Percentiles rank a stretch among this genome's conserved stretches.
Conservation (phyloP, 371 early-diverging fungal genomes). For the Fennellomyces sp. region DNA sequence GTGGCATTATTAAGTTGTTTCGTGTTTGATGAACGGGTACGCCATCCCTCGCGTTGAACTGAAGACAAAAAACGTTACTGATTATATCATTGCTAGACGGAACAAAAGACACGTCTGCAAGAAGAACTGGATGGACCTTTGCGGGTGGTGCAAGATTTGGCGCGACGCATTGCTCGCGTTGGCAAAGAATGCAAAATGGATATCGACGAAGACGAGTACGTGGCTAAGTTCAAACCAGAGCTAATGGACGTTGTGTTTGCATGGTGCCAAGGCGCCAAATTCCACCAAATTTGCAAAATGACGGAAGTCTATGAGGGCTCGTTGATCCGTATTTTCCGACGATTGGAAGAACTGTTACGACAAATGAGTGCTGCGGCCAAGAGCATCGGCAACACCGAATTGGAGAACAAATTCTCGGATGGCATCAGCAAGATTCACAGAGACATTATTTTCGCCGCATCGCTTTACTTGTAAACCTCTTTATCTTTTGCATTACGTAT, state of each 20-base stretch:
- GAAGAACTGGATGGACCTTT: slow-evolving; percentile 86
- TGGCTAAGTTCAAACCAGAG: slow-evolving; percentile 83
- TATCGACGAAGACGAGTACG: slow-evolving; percentile 83
- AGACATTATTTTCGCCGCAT: slow-evolving; percentile 99
- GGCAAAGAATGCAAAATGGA: slow-evolving; percentile 88
- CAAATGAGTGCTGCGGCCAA: slow-evolving; percentile 96
- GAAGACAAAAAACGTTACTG: background rate
- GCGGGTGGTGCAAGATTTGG: slow-evolving; percentile 85
- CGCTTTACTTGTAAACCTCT: slow-evolving; percentile 85
- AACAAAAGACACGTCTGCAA: slow-evolving; percentile 36
- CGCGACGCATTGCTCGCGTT: slow-evolving; percentile 85
- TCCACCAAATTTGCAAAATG: slow-evolving; percentile 95
- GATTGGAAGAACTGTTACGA: slow-evolving; percentile 96
- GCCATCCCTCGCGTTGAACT: too few species aligned
- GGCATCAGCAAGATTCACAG: slow-evolving; percentile 96
- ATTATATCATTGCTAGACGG: slow-evolving; percentile 12
- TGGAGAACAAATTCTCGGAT: slow-evolving; percentile 97
- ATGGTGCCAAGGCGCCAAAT: slow-evolving; percentile 97
- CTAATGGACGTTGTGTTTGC: slow-evolving; percentile 98
- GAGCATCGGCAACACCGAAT: slow-evolving; percentile 96
- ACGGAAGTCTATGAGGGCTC: slow-evolving; percentile 98
- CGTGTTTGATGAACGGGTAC: slow-evolving; percentile 88
- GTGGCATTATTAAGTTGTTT: slow-evolving; percentile 95
- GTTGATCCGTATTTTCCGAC: slow-evolving; percentile 93
- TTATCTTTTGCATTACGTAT: background rate